Base-by-base conservation (phyloP, 768 basidiomycete species). In the Auricularia heimuer region DNA sequence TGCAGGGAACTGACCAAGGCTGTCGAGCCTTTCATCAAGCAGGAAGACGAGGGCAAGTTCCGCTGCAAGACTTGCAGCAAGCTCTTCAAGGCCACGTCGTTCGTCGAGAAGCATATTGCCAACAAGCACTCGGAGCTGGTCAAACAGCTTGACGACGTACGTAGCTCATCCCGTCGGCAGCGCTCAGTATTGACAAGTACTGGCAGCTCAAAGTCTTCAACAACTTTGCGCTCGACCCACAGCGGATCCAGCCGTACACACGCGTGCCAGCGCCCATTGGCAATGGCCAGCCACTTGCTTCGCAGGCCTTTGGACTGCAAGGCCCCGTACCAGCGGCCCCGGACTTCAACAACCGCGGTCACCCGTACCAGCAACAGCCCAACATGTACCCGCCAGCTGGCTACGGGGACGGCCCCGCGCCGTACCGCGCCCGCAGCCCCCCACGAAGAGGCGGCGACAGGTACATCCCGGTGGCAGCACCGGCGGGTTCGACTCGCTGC, bases 21-120 rank as follows among this genome's bases (percentile, higher is more conserved):
- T 12, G 86, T 88, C 29, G 89, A 90, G 64, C 87, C 87, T 1
- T 82, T 82, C 73, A 84, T 98, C 74, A 95, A 95, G 77, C 90
- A 94, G 73, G 96, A 98, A 76, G 96, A 98, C 69, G 93, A 96
- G 76, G 92, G 89, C 71, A 98, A 97, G 74, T 98, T 91, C 78
- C 83, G 97, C 68, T 99, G 97, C 79, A 96, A 92, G 79, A 88
- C 87, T 35, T 99, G 97, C 76, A 88, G 87, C 76, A 99, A 99
- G 79, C 81, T 98, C 24, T 99, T 99, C 87, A 95, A 95, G 75
- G 97, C 94, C 3, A 89, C 91, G 39, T 86, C 94, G 33, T 99
- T 98, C 76, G 91, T 98, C 61, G 93, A 96, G 78, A 98, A 98
- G 80, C 97, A 99, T 74, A 88, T 99, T 67, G 84, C 88, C 12